These are phyloP conservation scores for Acanthamoeba healyi DNA, from an alignment of 208 protist species.

Conservation along the genomic window DNA sequence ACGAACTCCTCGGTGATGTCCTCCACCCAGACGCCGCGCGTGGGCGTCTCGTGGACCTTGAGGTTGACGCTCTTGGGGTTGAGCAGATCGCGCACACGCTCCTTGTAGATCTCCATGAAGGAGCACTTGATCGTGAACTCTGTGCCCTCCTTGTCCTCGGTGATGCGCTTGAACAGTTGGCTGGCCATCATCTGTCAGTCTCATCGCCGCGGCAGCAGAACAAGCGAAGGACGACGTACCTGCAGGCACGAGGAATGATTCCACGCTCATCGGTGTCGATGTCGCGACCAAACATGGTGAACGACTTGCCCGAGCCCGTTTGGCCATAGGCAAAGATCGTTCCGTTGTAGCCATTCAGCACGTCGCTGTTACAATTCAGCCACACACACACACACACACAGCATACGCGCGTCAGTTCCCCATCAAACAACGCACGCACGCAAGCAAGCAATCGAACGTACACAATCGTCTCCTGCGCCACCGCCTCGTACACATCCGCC, in stretches of 20 bases:
- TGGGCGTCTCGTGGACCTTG: conserved; percentile 93
- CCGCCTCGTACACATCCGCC: conserved; percentile 85
- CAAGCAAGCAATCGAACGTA: conserved; percentile 64
- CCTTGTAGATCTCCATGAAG: conserved; percentile 98
- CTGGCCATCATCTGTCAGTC: background rate
- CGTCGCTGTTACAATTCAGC: conserved; percentile 73
- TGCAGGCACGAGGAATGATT: conserved; percentile 92
- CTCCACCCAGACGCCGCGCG: conserved; percentile 95
- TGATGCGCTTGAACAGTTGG: conserved; percentile 59
- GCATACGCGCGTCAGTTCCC: no score
- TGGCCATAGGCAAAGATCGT: conserved; percentile 92
- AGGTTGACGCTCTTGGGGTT: conserved; percentile 91
- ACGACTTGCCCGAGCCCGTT: conserved; percentile 90
- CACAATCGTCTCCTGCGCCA: conserved; percentile 85
- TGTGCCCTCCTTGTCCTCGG: conserved; percentile 76
- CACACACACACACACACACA: background rate
- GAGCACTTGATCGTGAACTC: conserved; percentile 96
- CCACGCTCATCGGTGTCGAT: conserved; percentile 88
- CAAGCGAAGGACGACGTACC: background rate
- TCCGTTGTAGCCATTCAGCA: conserved; percentile 92
- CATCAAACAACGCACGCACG: background rate
- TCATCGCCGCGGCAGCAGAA: background rate
- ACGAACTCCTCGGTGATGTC: conserved; percentile 92
- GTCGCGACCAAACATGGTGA: conserved; percentile 89
- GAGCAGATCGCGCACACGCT: conserved; percentile 96